phyloP scores from a whole-genome alignment of 345 rosid species.

The Hevea brasiliensis region DNA sequence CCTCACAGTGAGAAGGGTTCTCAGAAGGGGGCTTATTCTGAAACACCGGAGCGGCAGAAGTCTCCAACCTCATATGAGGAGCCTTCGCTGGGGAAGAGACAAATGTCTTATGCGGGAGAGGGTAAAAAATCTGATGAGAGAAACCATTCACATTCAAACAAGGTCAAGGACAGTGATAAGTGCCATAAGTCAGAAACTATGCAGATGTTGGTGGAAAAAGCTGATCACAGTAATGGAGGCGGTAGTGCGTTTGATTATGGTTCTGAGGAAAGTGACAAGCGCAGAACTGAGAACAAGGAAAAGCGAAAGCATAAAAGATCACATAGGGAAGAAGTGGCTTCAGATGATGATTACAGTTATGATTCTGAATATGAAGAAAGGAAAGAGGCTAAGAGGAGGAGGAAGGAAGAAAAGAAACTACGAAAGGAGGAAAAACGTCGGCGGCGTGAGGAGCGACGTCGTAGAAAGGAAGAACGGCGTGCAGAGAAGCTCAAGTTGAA shows the following conservation, averaged over 20 bases:
- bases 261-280: slow-evolving; percentile 54
- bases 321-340: slow-evolving; percentile 48
- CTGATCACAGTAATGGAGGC: slow-evolving; percentile 36
- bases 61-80: slow-evolving; percentile 18
- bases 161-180: slow-evolving; percentile 34
- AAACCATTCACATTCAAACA: slow-evolving; percentile 25
- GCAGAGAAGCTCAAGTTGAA: slow-evolving; percentile 64
- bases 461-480: slow-evolving; percentile 73
- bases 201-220: slow-evolving; percentile 38
- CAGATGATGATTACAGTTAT: slow-evolving; percentile 56
- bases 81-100: slow-evolving; percentile 29
- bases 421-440: slow-evolving; percentile 85
- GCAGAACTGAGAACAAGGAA: slow-evolving; percentile 44
- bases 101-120: slow-evolving; percentile 17
- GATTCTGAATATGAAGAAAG: slow-evolving; percentile 72
- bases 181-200: slow-evolving; percentile 29
- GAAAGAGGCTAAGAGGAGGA: slow-evolving; percentile 85
- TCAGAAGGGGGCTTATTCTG: slow-evolving; percentile 32
- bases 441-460: slow-evolving; percentile 72
- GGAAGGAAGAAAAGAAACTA: slow-evolving; percentile 79
- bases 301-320: slow-evolving; percentile 65
- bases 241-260: slow-evolving; percentile 45
- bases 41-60: slow-evolving; percentile 38
- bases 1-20: slow-evolving; percentile 54
- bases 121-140: slow-evolving; percentile 43